Conservation (phyloP, 2,329 filamentous ascomycete species). For the Epichloe amarillans region DNA sequence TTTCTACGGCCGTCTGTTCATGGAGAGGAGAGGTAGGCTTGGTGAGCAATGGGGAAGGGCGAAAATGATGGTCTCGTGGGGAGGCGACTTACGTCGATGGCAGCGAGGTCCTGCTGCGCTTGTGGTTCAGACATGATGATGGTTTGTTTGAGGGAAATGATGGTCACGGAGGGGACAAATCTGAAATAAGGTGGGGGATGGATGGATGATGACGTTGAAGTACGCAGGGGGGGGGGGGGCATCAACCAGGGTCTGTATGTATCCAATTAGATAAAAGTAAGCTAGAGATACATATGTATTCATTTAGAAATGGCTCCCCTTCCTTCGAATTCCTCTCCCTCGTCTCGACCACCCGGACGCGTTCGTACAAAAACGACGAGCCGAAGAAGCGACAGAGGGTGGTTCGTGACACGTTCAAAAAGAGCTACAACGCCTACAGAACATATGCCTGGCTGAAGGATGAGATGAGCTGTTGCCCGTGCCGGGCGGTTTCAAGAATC, state of each 20-base stretch:
- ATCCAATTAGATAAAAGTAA: too few species aligned
- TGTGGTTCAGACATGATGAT: conserved; percentile 1
- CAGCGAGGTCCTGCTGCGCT: not conserved
- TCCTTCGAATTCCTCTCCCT: not conserved
- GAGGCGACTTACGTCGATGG: conserved; percentile 2
- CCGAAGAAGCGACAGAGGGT: conserved; percentile 20
- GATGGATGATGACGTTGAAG: too few species aligned
- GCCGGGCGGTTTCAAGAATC: conserved; percentile 29
- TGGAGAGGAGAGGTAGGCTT: not conserved
- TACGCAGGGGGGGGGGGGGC: too few species aligned
- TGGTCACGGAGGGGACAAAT: not conserved
- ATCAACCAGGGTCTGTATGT: too few species aligned
- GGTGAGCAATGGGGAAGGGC: not conserved
- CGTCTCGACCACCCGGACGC: not conserved
- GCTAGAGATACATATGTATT: too few species aligned
- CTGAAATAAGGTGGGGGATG: not conserved
- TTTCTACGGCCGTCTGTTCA: conserved; percentile 47
- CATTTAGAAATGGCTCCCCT: too few species aligned
- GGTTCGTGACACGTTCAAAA: conserved; percentile 29
- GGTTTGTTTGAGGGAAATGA: not conserved
- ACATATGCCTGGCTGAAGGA: conserved; percentile 38
- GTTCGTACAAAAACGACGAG: conserved; percentile 9
- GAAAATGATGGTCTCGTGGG: not conserved
- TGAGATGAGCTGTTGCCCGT: conserved; percentile 42
- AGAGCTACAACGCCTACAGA: conserved; percentile 38